These are phyloP conservation scores for Mycena kentingensis DNA, from an alignment of 768 basidiomycete genomes.

Conservation along the genomic window DNA sequence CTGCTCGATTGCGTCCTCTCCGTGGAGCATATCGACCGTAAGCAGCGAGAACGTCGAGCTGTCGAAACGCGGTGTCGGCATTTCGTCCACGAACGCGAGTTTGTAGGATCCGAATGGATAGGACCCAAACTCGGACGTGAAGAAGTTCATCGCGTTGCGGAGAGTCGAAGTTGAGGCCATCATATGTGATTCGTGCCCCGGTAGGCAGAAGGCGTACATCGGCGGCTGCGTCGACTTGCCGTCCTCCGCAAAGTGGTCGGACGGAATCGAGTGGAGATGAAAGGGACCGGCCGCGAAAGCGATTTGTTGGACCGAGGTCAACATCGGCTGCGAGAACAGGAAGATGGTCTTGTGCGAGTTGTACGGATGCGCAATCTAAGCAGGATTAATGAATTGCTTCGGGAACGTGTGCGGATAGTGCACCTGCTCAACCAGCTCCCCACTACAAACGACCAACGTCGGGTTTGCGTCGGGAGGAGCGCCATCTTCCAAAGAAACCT, in stretches of 20 bases:
- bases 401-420: not conserved
- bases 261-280: slow-evolving; percentile 68
- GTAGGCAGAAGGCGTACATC: slow-evolving; percentile 92
- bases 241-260: slow-evolving; percentile 62
- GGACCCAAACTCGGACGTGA: slow-evolving; percentile 87
- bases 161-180: slow-evolving; percentile 71
- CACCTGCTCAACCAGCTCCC: slow-evolving; percentile 93
- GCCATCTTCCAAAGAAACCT: slow-evolving; percentile 50
- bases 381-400: slow-evolving; percentile 11
- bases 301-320: slow-evolving; percentile 95
- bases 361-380: slow-evolving; percentile 87
- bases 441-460: slow-evolving; percentile 90
- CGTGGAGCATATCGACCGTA: slow-evolving; percentile 80
- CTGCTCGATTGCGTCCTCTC: slow-evolving; percentile 89
- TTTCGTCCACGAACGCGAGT: slow-evolving; percentile 89
- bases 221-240: slow-evolving; percentile 65
- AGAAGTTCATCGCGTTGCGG: slow-evolving; percentile 90
- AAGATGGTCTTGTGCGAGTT: slow-evolving; percentile 95
- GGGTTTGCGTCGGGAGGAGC: slow-evolving; percentile 65
- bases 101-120: slow-evolving; percentile 97
- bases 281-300: slow-evolving; percentile 97
- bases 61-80: slow-evolving; percentile 80
- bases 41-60: slow-evolving; percentile 82
- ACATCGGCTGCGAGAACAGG: slow-evolving; percentile 81
- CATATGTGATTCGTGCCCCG: slow-evolving; percentile 79